A percentile compares a stretch with the other conserved stretches of the same genome.
phyloP scores from a whole-genome alignment of 176 grass and related monocot species.

The Pontederia crassipes region DNA sequence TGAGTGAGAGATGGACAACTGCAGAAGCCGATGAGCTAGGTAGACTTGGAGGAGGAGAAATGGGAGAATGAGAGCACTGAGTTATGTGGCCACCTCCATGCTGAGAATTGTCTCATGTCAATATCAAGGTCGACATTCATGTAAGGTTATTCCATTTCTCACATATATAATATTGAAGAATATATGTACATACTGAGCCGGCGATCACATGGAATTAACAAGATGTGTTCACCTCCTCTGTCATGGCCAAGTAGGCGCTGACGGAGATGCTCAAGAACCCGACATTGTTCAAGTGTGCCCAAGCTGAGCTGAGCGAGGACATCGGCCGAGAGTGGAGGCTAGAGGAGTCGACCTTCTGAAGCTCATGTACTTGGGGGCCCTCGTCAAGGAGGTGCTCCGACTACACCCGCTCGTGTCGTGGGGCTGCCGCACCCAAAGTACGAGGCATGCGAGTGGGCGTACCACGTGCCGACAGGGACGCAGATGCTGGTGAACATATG shows the following conservation, averaged over 20 bases:
- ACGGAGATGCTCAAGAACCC: conserved; percentile 23
- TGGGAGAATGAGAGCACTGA: too few relatives aligned
- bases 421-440: conserved; percentile 3
- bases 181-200: neutral
- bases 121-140: conserved; percentile 24
- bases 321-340: conserved; percentile 17
- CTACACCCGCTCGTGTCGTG: conserved; percentile 19
- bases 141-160: conserved; percentile 1
- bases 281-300: conserved; percentile 11
- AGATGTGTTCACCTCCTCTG: conserved; percentile 20
- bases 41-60: too few relatives aligned
- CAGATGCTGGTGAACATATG: conserved; percentile 23
- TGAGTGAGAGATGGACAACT: too few relatives aligned
- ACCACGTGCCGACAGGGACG: conserved; percentile 9
- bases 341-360: conserved; percentile 1
- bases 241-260: conserved; percentile 17
- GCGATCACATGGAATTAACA: neutral
- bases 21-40: too few relatives aligned
- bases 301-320: conserved; percentile 10
- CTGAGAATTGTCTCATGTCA: conserved; percentile 13
- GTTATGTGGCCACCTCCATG: too few relatives aligned
- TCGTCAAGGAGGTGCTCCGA: conserved; percentile 25
- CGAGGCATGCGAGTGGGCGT: conserved; percentile 11
- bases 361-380: conserved; percentile 18
- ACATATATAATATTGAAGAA: neutral